A percentile compares a stretch with the other conserved stretches of the same genome.
phyloP scores from a whole-genome alignment of 805 yeast genomes.

The Lachancea nothofagi region DNA sequence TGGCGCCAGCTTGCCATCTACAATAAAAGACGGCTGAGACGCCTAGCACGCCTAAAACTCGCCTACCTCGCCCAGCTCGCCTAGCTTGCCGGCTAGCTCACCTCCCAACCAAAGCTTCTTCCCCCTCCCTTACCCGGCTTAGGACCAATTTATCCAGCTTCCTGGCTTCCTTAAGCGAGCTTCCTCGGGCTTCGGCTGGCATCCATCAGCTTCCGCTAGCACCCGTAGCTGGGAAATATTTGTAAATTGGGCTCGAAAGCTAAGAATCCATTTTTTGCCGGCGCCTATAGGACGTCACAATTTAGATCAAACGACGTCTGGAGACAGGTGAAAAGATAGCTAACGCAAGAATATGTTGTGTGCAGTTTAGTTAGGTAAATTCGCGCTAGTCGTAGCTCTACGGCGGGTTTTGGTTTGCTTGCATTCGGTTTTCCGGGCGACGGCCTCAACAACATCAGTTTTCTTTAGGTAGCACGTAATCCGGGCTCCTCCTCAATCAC shows the following conservation, averaged over 20 bases:
- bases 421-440: too few relatives aligned
- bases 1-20: too few relatives aligned
- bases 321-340: slow-evolving; percentile 1
- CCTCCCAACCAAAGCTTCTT: neutral
- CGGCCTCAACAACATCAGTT: too few relatives aligned
- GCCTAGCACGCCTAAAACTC: too few relatives aligned
- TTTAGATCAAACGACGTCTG: neutral
- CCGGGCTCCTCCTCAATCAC: too few relatives aligned
- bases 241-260: neutral
- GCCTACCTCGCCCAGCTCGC: too few relatives aligned
- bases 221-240: neutral
- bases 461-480: too few relatives aligned
- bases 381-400: too few relatives aligned
- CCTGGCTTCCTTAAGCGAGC: neutral
- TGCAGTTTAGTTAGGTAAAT: too few relatives aligned
- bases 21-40: too few relatives aligned
- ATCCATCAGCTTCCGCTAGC: neutral
- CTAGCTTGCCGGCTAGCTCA: neutral
- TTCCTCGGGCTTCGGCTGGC: slow-evolving; percentile 3
- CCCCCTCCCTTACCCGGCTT: neutral
- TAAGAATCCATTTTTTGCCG: neutral
- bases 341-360: neutral
- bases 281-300: slow-evolving; percentile 3
- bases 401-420: too few relatives aligned
- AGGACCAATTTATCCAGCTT: neutral